Conservation (phyloP, 352 stramenopile genomes). For the Stephanocyclus meneghinianus region DNA sequence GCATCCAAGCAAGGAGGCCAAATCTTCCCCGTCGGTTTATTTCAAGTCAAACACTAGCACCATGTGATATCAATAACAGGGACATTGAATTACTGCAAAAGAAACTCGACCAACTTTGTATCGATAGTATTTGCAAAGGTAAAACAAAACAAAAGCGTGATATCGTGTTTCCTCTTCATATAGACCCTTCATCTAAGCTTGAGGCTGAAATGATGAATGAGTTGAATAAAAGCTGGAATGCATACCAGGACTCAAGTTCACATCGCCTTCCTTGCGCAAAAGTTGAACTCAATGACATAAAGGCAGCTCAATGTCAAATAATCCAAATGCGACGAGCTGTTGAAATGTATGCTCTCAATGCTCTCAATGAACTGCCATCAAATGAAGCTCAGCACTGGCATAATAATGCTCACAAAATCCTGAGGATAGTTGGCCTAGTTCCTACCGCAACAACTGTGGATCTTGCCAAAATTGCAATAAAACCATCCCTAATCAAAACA, state of each 20-base stretch:
- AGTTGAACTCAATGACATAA: neutral
- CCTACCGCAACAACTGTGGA: slow-evolving; percentile 33
- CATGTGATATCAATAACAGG: slow-evolving; percentile 5
- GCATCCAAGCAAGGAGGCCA: slow-evolving; percentile 24
- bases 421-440: slow-evolving; percentile 35
- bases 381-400: slow-evolving; percentile 23
- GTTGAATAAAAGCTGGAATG: slow-evolving; percentile 52
- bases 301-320: slow-evolving; percentile 9
- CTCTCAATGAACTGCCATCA: slow-evolving; percentile 24
- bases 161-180: slow-evolving; percentile 33
- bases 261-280: neutral
- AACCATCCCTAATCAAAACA: slow-evolving; percentile 14
- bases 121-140: slow-evolving; percentile 2
- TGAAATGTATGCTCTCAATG: slow-evolving; percentile 33
- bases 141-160: neutral
- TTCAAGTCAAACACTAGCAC: slow-evolving; percentile 13
- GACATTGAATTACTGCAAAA: slow-evolving; percentile 25
- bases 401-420: slow-evolving; percentile 37
- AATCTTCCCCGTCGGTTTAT: slow-evolving; percentile 26
- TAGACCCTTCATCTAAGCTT: slow-evolving; percentile 25
- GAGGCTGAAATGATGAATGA: slow-evolving; percentile 53
- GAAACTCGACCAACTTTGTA: slow-evolving; percentile 15
- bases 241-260: slow-evolving; percentile 20
- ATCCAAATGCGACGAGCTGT: slow-evolving; percentile 15
- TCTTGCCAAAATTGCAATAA: slow-evolving; percentile 39